Evolutionary conservation across 2,329 filamentous ascomycete genomes (phyloP), one percentile per base, ranked within the genome.

Genomic region (Ascochyta pisi): DNA sequence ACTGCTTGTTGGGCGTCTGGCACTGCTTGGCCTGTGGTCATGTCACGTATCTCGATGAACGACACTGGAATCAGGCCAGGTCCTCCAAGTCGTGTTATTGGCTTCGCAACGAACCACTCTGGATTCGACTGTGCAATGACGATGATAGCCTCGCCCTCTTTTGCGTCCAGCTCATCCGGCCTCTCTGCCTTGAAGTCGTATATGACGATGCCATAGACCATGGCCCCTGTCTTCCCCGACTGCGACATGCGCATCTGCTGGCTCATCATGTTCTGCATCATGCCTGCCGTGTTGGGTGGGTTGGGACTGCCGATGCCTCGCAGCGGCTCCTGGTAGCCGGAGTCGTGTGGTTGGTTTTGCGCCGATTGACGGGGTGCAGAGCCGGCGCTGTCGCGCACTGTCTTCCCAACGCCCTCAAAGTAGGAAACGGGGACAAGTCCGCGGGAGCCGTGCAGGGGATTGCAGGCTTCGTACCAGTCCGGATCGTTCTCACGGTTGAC

Each of bases 31-130:
- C 94, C 92, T 0, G 91, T 92, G 5, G 87, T 86, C 89, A 97
- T 96, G 75, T 98, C 95, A 73, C 92, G 85, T 66, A 99, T 94
- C 78, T 99, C 92, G 65, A 99, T 91, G 74, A 96, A 98, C 0
- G 93, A 96, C 29, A 98, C 94, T 2, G 95, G 95, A 63, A 99
- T 98, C 67, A 99, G 79, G 37, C 95, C 95, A 0, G 95, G 95
- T 1, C 95, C 95, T 39, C 95, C 95, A n/a, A 99, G 83, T 63
- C 95, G 85, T 60, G 93, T 94, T 73, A 99, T 99, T n/a, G 95
- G 95, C 78, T 99, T 99, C 46, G 95, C 95, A 59, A 99, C 94
- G 71, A 98, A 98, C 95, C 95, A 99, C 77, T 99, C 95, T 5
- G 94, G 92, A 70, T 98, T 98, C 6, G 94, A 98, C 76, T 98